Base-by-base conservation (phyloP, 164 flowering plant genomes). In the Vitis rupestris region DNA sequence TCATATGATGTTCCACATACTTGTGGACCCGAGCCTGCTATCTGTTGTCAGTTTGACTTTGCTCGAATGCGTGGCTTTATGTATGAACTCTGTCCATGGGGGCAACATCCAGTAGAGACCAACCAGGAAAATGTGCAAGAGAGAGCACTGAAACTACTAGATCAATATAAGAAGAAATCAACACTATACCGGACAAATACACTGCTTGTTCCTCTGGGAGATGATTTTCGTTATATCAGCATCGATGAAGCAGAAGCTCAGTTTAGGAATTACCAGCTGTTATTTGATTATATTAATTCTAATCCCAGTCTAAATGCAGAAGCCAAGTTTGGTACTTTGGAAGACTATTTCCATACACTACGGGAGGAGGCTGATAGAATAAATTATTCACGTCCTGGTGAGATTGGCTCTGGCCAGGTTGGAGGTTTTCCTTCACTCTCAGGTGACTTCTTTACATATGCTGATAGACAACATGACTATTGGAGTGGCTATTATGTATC, bases 401-500 rank as follows among this genome's bases (percentile, higher is more conserved):
- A 96, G 82, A 61, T 84, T 59, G 99, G 98, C 16, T 96, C 99
- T 27, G 83, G 78, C 63, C 87, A 89, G 76, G 71, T 93, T 63
- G 86, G 69, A 61, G 98, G 99, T 16, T 92, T 96, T 66, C 97
- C 99, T 47, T 88, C 97, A 53, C 80, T 96, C 9, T 86, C 99
- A 2, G 99, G 99, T 61, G 99, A 96, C 72, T 96, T 96, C 83
- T 96, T 96, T 67, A 96, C 99, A 17, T 96, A 93, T 78, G 94
- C 99, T 73, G 99, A 96, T 78, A 80, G 99, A 61, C 82, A 89
- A 74, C 84, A 89, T 62, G 99, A 96, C 72, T 96, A 96, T 66
- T 96, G 99, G 98, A 96, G 99, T 81, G 99, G 99, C 29, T 96
- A 96, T 84, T 96, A 93, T 83, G 99, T 93, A 51, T 96, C 99